Base-by-base conservation (phyloP, 192 early-diverging fungal species). In the Cetraspora pellucida region DNA sequence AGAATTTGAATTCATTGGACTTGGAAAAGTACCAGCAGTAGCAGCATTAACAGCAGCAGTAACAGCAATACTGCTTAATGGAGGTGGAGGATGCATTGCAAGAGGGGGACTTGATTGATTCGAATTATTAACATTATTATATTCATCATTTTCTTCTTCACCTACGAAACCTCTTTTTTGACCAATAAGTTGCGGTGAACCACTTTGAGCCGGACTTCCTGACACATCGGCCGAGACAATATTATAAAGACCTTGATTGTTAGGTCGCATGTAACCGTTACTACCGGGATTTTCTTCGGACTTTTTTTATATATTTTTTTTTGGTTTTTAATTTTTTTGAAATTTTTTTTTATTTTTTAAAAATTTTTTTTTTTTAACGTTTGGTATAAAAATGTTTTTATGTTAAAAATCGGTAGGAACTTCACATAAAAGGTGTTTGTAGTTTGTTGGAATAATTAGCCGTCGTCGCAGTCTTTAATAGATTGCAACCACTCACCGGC, bases 51-150 rank as follows among this genome's bases (percentile, higher is more conserved):
- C 63, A 7, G 74, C 21, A 16, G 59, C 23, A 8, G 8, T 45
- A 31, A 75, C 74, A 37, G 74, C 59, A 11, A 75, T 75, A n/a
- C 25, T 50, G 31, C 10, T 63, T 54, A 75, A 50, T 63, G 74
- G 69, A 17, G 69, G 74, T 49, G 74, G 74, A n/a, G 70, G 70
- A 64, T 75, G 74, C 74, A 75, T 75, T 21, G 74, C 25, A 50
- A 75, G 60, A 2, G 74, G 74, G 10, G 74, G 74, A 61, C 59
- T 75, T 30, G 74, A 45, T 44, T 57, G 72, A 49, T n/a, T 64
- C 1, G 74, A 30, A 59, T 74, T 44, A 73, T 73, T 73, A 10
- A n/a, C 50, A 1, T 19, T n/a, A 75, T 64, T 75, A n/a, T 75
- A 59, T 21, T 75, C 52, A 46, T 75, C 74, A 49, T 47, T 45